Evolutionary conservation across 768 basidiomycete species (phyloP), one percentile per base, ranked within the genome.

Genomic region (Pulveroboletus frians): DNA sequence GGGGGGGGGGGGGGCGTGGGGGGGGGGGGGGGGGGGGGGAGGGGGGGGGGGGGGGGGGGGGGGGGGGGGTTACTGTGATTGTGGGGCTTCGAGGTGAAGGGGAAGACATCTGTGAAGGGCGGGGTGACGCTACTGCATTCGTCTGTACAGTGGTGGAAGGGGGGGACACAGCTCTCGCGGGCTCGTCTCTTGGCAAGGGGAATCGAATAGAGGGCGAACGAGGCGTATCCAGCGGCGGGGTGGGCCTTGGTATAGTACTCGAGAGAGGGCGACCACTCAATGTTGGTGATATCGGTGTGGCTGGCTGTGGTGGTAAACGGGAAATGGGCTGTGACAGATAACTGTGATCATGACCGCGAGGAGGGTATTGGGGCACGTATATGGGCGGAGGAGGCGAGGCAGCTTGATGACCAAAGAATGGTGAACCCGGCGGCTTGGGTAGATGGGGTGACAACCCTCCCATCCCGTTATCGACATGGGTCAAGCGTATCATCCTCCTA

Each of bases 301-400:
- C 29, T 7, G 47, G 35, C 15, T 30, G 40, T 14, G 53, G 35
- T 18, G 20, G 8, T 3, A 45, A 7, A 18, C 9, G 26, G 18
- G 32, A 3, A 23, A 42, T 18, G 9, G 55, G 30, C 15, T 55
- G 56, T 3, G 44, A 30, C n/a, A 9, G 18, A 23, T 45, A 5
- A 3, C 13, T 13, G 4, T 23, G 8, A 26, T 38, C 35, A 37
- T 52, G 27, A 20, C 42, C 45, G 10, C 15, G 49, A 32, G 56
- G 51, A 13, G 53, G 54, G 40, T 52, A 54, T 43, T 20, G 52
- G 3, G 49, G 50, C 9, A 35, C 26, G 21, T 48, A 39, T 15
- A 15, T 20, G 11, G 36, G 47, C 1, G 47, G 46, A 21, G 32
- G 26, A 27, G 58, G 29, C 1, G 47, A 47, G 11, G 31, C 0